Evolutionary conservation across 2,329 filamentous ascomycete species (phyloP), one percentile per base, ranked within the genome.

Genomic region (Amauroascus verrucosus): DNA sequence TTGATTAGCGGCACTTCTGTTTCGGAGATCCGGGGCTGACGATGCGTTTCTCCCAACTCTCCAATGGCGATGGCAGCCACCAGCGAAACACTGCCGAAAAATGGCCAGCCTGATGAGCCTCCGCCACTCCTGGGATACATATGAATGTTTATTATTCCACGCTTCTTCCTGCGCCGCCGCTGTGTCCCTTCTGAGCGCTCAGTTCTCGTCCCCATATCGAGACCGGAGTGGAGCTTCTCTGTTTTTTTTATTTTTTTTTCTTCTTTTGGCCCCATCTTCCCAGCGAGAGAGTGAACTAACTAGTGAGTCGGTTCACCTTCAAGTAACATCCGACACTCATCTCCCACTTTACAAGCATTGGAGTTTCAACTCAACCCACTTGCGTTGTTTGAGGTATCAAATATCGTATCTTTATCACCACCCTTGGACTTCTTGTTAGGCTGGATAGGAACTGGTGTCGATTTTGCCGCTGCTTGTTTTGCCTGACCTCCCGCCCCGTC

Each of bases 21-120:
- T 8, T 33, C 20, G 22, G 26, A 28, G 37, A 32, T 22, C 48
- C 48, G 48, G 48, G 48, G 48, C 48, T 51, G 48, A 44, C 26
- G 38, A 24, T 51, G n/a, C 22, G 48, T 51, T 51, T 44, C 30
- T 24, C 22, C 26, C 48, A n/a, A 22, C 48, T 26, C 38, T 44
- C 48, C 38, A 51, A 51, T 44, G 5, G 26, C 32, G 22, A 18
- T 13, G 20, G 24, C 37, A 14, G 18, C 14, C 14, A 22, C 14
- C 33, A 16, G 14, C 47, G 33, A 40, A 40, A 28, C 47, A 4
- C 33, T 13, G 30, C 30, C 30, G 11, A 32, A 32, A 32, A 11
- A 32, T 4, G 4, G 33, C 8, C 9, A 9, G 33, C 3, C 14
- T 35, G 8, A 35, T n/a, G 9, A 35, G 3, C 14, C 33, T 11